These are phyloP conservation scores for Nigrospora osmanthi DNA, from an alignment of 2,329 filamentous ascomycete species.

Conservation along the genomic window DNA sequence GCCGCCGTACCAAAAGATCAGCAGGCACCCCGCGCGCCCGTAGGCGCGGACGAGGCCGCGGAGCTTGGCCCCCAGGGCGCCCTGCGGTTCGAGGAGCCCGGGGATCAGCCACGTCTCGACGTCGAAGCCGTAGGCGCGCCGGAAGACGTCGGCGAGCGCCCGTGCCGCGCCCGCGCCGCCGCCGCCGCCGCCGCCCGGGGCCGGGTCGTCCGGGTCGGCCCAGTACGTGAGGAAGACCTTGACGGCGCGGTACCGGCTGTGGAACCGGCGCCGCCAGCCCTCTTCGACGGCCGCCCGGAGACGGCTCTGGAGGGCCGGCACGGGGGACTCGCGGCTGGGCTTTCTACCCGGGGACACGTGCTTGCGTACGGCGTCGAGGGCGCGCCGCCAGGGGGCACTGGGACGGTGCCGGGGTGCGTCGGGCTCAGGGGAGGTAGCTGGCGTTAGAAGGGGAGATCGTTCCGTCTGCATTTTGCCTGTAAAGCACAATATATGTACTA, in stretches of 20 bases:
- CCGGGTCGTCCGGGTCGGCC: slow-evolving; percentile 1
- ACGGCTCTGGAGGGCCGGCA: not conserved
- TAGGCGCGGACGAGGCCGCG: not conserved
- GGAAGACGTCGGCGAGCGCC: slow-evolving; percentile 1
- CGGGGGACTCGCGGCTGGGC: too few relatives aligned
- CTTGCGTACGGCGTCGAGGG: too few relatives aligned
- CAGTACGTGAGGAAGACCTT: slow-evolving; percentile 4
- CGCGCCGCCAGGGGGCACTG: too few relatives aligned
- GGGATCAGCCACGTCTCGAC: slow-evolving; percentile 3
- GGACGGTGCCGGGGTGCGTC: too few relatives aligned
- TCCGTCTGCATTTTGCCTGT: too few relatives aligned
- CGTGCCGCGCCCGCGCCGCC: not conserved
- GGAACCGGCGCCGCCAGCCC: not conserved
- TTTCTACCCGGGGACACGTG: too few relatives aligned
- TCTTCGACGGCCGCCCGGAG: not conserved
- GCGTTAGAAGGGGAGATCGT: too few relatives aligned
- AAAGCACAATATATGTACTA: too few relatives aligned
- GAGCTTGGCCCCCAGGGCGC: not conserved
- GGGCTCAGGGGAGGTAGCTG: too few relatives aligned
- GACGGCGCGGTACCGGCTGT: slow-evolving; percentile 1
- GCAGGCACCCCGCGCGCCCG: not conserved
- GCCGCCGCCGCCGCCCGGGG: too few relatives aligned
- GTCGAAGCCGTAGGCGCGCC: not conserved
- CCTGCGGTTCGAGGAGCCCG: not conserved
- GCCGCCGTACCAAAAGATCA: slow-evolving; percentile 6